A percentile compares a stretch with the other conserved stretches of the same genome.
These are phyloP conservation scores for Adansonia rubrostipa DNA, from an alignment of 441 rosid species.

Conservation along the genomic window DNA sequence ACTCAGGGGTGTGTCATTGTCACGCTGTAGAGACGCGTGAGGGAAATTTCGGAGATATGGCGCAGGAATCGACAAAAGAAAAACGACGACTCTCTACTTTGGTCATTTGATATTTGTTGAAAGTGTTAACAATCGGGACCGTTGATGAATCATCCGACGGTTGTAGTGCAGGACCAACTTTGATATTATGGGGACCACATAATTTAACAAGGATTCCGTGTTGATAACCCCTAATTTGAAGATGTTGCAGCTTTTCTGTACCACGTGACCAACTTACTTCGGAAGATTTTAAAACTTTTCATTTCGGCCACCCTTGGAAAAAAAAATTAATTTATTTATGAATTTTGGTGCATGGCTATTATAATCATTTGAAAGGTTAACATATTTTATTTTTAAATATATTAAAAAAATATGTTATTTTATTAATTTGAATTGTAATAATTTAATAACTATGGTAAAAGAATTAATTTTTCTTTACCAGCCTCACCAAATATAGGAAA, in stretches of 20 bases:
- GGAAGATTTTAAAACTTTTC: not conserved
- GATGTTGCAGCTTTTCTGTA: not conserved
- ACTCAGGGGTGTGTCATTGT: not conserved
- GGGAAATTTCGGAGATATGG: not conserved
- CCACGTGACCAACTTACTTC: not conserved
- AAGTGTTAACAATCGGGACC: not conserved
- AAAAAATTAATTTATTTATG: not conserved
- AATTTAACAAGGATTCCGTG: not conserved
- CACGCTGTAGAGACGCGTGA: slow-evolving; percentile 23
- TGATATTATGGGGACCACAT: not conserved
- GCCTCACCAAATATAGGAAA: not conserved
- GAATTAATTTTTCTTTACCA: no score
- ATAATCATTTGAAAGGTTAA: not conserved
- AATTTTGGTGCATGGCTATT: not conserved
- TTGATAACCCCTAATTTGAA: not conserved
- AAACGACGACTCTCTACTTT: not conserved
- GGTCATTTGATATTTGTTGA: not conserved
- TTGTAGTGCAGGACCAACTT: not conserved
- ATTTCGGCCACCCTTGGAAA: not conserved
- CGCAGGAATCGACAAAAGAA: not conserved
- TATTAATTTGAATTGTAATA: no score
- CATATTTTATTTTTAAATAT: no score
- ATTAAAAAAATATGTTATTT: no score
- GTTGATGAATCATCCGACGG: not conserved
- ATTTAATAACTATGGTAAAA: no score